Base-by-base conservation (phyloP, 1,284 basidiomycete genomes). In the Ceratobasidium sp. region DNA sequence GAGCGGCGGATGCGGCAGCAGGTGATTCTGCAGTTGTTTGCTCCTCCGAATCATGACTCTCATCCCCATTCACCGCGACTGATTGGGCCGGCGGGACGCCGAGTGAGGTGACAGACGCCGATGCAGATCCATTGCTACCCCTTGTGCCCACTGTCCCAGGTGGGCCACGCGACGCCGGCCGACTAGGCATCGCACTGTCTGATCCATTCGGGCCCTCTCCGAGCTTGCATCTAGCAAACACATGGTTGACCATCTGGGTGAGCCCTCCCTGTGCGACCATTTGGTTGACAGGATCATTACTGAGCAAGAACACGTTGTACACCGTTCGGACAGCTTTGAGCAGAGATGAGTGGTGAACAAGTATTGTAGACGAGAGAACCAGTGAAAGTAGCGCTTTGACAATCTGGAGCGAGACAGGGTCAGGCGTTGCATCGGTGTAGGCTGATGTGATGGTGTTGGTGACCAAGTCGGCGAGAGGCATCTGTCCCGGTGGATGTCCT, bases 201-300 rank as follows among this genome's bases (percentile, higher is more conserved):
- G 23, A 14, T 36, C 21, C 12, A 9, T 14, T 10, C 2, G 10
- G 34, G 34, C 53, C 45, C 39, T 41, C 53, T 14, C 64, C 60
- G 41, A 75, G 41, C 52, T 74, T 73, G 36, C 74, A 74, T 12
- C 96, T 87, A 8, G 91, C 86, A 80, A 98, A 98, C 70, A 98
- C 90, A 78, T 97, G 95, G 78, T 97, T 92, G 1, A 98, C 94
- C 90, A 98, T 98, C 81, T 98, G 96, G 0, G 94, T 96, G 18
- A 98, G 85, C 18, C 96, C 94, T 23, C 96, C 96, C 81, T 98
- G 96, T 9, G 96, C 96, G 32, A 98, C 94, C 82, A 93, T 94
- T 81, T 98, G 96, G 77, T 96, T 98, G 67, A 95, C 92, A 3
- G 91, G 87, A 77, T 97, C 94, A 41, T 87, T 86, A 76, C 93